Percentiles rank a stretch among this genome's conserved stretches.
phyloP scores from a whole-genome alignment of 108 stramenopile species.

The Fragilariopsis cylindrus region DNA sequence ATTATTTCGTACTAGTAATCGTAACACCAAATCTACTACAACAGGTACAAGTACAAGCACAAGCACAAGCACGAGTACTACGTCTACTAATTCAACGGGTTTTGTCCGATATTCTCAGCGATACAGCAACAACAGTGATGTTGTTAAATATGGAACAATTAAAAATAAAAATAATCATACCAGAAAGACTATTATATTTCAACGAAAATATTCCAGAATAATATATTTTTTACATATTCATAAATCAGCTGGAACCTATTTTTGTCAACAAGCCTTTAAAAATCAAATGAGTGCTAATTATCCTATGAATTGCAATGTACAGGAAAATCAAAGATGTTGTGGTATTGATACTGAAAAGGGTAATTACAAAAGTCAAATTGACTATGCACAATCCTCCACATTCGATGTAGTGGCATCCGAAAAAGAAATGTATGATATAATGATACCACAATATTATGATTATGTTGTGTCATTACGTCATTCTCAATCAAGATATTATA shows the following conservation, averaged over 20 bases:
- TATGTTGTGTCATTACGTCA: constrained; percentile 40
- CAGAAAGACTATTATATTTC: background rate
- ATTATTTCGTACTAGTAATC: no score
- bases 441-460: constrained; percentile 25
- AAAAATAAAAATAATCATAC: background rate
- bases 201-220: constrained; percentile 19
- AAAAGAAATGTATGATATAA: constrained; percentile 31
- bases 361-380: background rate
- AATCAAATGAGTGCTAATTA: constrained; percentile 13
- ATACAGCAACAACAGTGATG: background rate
- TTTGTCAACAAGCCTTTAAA: constrained; percentile 21
- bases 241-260: constrained; percentile 30
- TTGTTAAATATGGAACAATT: background rate
- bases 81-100: background rate
- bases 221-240: constrained; percentile 44
- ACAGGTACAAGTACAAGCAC: no score
- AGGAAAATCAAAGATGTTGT: constrained; percentile 36
- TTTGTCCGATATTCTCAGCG: background rate
- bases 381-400: constrained; percentile 21
- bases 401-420: constrained; percentile 45
- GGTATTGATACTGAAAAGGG: background rate
- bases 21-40: no score
- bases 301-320: constrained; percentile 41
- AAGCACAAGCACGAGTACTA: no score
- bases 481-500: constrained; percentile 32